Evolutionary conservation across 1,139 yeast species (phyloP).

Genomic region (Spencermartinsiella ligniputridi): DNA sequence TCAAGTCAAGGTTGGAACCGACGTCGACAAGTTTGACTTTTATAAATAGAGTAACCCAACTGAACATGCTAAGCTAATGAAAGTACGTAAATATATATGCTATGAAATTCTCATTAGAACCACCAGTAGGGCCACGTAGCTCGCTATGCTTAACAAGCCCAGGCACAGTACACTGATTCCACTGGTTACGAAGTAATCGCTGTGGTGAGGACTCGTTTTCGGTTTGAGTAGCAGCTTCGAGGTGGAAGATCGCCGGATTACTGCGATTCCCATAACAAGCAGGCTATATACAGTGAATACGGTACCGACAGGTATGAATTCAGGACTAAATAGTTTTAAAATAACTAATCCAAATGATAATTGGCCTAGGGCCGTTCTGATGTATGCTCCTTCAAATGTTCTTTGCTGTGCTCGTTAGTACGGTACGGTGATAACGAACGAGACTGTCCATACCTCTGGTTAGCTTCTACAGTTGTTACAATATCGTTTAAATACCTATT

Average conservation of each 20-base stretch:
- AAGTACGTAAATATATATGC: not conserved
- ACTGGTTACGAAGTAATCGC: constrained; percentile 24
- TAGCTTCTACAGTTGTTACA: not conserved
- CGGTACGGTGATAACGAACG: not conserved
- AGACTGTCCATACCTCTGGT: not conserved
- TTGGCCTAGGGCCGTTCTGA: constrained; percentile 39
- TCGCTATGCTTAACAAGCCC: constrained; percentile 24
- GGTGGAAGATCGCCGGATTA: constrained; percentile 26
- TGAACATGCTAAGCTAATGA: no score
- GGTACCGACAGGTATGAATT: constrained; percentile 39
- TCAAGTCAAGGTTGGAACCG: constrained; percentile 92
- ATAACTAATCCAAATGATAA: constrained; percentile 36
- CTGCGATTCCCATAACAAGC: constrained; percentile 32
- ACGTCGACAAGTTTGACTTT: constrained; percentile 96
- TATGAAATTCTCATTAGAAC: constrained; percentile 11
- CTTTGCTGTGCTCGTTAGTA: constrained; percentile 34
- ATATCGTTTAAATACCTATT: not conserved
- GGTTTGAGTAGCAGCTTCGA: constrained; percentile 21
- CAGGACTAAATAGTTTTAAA: constrained; percentile 35
- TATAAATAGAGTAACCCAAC: constrained; percentile 53
- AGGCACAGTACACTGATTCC: constrained; percentile 32
- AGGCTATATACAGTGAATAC: constrained; percentile 36
- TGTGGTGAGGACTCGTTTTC: not conserved
- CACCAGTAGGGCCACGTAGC: constrained; percentile 28
- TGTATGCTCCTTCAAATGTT: constrained; percentile 41